These are phyloP conservation scores for Climacium dendroides DNA, from an alignment of 225 moss, liverwort and hornwort species.

Conservation along the genomic window DNA sequence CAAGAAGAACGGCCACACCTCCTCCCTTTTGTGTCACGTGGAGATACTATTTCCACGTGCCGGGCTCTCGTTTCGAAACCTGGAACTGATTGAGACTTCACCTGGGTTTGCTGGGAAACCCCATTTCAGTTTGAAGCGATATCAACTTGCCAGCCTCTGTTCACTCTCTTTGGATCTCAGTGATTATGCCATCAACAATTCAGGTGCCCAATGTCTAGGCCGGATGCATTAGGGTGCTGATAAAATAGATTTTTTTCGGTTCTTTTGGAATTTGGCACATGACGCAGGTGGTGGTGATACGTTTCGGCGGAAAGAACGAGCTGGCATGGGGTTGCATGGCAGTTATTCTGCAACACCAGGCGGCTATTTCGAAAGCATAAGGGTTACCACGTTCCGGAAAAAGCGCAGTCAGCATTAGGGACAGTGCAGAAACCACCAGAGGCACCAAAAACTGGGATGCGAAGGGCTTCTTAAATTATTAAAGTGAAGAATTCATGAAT, in stretches of 20 bases:
- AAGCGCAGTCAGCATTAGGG: not conserved
- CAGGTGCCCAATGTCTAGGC: not conserved
- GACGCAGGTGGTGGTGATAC: not conserved
- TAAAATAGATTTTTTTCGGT: not conserved
- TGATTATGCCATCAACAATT: not conserved
- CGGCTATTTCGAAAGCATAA: not conserved
- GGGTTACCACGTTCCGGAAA: not conserved
- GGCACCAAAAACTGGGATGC: not conserved
- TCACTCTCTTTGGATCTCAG: constrained; percentile 6
- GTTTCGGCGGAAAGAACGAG: not conserved
- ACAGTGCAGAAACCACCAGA: not conserved
- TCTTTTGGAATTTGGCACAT: not conserved
- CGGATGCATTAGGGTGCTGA: not conserved
- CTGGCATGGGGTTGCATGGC: constrained; percentile 6
- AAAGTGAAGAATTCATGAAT: not conserved
- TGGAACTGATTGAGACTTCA: not conserved
- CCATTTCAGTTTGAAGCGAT: not conserved
- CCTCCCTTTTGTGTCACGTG: not conserved
- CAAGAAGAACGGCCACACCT: constrained; percentile 23
- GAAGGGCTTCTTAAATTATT: not conserved
- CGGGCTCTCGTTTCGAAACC: not conserved
- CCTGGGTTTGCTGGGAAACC: not conserved
- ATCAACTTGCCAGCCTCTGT: not conserved
- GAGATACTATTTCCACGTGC: not conserved
- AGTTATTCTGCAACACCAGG: constrained; percentile 4